These are phyloP conservation scores for Didymella segeticola DNA, from an alignment of 2,329 filamentous ascomycete genomes.

Conservation along the genomic window DNA sequence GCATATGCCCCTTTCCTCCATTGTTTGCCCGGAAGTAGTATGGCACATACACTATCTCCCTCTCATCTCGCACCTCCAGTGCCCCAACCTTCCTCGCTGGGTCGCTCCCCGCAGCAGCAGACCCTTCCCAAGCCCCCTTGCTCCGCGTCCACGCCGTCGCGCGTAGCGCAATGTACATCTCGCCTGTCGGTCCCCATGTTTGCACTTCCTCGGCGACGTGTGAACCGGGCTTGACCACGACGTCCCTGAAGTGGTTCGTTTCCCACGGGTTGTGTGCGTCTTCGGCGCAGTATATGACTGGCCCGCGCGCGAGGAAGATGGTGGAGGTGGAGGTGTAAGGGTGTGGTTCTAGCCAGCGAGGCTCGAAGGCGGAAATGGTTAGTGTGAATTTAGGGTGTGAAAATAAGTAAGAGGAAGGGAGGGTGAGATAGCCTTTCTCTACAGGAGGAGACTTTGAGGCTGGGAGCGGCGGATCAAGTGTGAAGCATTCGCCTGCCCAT, in stretches of 20 bases:
- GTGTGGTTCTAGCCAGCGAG: slow-evolving; percentile 60
- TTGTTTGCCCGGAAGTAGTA: slow-evolving; percentile 19
- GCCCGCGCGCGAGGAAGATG: slow-evolving; percentile 44
- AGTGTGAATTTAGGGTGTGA: slow-evolving; percentile 52
- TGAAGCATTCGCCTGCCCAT: slow-evolving; percentile 54
- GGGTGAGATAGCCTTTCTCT: slow-evolving; percentile 5
- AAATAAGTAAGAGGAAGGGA: background rate
- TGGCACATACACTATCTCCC: slow-evolving; percentile 15
- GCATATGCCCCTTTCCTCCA: slow-evolving; percentile 16
- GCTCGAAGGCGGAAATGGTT: slow-evolving; percentile 52
- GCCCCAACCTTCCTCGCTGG: background rate
- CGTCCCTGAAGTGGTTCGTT: slow-evolving; percentile 17
- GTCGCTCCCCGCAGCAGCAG: background rate
- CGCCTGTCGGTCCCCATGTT: slow-evolving; percentile 3
- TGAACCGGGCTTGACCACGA: slow-evolving; percentile 5
- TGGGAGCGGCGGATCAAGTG: slow-evolving; percentile 27
- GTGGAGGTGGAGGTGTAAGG: slow-evolving; percentile 64
- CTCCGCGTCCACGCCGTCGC: slow-evolving; percentile 6
- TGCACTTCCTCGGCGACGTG: slow-evolving; percentile 1
- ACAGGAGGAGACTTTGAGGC: slow-evolving; percentile 38
- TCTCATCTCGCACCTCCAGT: background rate
- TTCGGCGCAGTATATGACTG: slow-evolving; percentile 18
- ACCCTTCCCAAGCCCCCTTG: slow-evolving; percentile 1
- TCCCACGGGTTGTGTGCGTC: slow-evolving; percentile 17
- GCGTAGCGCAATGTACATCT: slow-evolving; percentile 10